phyloP scores from a whole-genome alignment of 1,284 basidiomycete genomes.

The Limonomyces culmigenus region DNA sequence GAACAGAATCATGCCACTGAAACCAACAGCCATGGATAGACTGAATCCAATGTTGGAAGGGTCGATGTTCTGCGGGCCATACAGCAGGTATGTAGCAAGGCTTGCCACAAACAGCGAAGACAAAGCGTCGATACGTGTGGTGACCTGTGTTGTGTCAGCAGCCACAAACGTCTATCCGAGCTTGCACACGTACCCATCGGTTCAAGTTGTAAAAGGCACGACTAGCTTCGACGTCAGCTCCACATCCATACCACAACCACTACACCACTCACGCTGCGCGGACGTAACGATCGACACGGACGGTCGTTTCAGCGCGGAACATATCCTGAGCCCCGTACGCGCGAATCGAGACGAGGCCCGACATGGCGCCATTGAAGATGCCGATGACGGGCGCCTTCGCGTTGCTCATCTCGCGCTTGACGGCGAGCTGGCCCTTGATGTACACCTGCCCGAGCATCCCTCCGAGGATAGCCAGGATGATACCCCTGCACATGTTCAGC shows the following conservation, averaged over 20 bases:
- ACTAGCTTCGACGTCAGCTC: too few species aligned
- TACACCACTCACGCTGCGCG: too few species aligned
- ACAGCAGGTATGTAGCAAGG: slow-evolving; percentile 36
- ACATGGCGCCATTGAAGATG: slow-evolving; percentile 52
- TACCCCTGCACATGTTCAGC: too few species aligned
- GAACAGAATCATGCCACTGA: slow-evolving; percentile 35
- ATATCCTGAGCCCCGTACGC: slow-evolving; percentile 34
- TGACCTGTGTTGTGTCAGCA: slow-evolving; percentile 30
- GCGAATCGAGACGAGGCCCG: slow-evolving; percentile 53
- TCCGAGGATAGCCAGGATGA: slow-evolving; percentile 25
- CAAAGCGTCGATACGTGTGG: slow-evolving; percentile 31
- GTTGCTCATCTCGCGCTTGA: slow-evolving; percentile 62
- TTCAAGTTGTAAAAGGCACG: slow-evolving; percentile 38
- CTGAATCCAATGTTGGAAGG: slow-evolving; percentile 28
- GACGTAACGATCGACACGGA: slow-evolving; percentile 29
- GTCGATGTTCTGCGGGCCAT: slow-evolving; percentile 18
- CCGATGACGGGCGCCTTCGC: slow-evolving; percentile 49
- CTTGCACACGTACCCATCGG: slow-evolving; percentile 19
- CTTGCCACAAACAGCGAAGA: slow-evolving; percentile 33
- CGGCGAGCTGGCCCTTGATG: slow-evolving; percentile 14
- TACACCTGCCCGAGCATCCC: slow-evolving; percentile 29
- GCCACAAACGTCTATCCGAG: too few species aligned
- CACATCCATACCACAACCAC: too few species aligned
- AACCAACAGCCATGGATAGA: slow-evolving; percentile 33
- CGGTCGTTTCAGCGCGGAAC: slow-evolving; percentile 27